Evolutionary conservation across 441 rosid species (phyloP).

Genomic region (Adansonia gregorii): DNA sequence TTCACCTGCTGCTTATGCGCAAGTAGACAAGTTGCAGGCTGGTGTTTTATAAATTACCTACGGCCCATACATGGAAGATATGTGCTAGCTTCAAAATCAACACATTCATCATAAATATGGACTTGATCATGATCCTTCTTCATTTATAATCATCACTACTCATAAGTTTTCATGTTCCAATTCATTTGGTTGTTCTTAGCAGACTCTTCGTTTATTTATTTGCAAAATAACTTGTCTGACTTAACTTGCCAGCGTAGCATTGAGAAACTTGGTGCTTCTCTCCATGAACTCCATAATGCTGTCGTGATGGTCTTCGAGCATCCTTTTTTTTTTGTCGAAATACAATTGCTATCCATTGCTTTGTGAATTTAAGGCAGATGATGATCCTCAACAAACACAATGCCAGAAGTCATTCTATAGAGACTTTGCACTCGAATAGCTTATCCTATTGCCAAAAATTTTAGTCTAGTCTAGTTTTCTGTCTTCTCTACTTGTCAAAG

Average conservation of each 20-base stretch:
- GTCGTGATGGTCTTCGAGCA: neutral
- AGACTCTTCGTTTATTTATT: no score
- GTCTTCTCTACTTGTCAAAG: no score
- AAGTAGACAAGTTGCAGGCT: neutral
- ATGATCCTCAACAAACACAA: conserved; percentile 9
- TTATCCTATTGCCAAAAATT: neutral
- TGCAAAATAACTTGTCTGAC: no score
- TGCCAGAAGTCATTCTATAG: neutral
- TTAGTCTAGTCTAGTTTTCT: neutral
- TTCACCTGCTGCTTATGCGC: conserved; percentile 30
- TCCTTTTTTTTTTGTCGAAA: conserved; percentile 8
- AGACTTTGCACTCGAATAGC: neutral
- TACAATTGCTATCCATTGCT: conserved; percentile 9
- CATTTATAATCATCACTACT: neutral
- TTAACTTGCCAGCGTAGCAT: neutral
- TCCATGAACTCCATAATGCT: neutral
- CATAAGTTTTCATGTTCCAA: no score
- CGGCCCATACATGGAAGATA: conserved; percentile 20
- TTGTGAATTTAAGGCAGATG: conserved; percentile 30
- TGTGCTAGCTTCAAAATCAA: neutral
- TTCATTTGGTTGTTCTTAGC: no score
- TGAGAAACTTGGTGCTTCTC: neutral
- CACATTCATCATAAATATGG: conserved; percentile 7
- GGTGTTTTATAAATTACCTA: neutral
- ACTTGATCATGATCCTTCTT: conserved; percentile 22